Conservation (phyloP, 495 filamentous ascomycete genomes). For the Hypoxylon fragiforme region DNA sequence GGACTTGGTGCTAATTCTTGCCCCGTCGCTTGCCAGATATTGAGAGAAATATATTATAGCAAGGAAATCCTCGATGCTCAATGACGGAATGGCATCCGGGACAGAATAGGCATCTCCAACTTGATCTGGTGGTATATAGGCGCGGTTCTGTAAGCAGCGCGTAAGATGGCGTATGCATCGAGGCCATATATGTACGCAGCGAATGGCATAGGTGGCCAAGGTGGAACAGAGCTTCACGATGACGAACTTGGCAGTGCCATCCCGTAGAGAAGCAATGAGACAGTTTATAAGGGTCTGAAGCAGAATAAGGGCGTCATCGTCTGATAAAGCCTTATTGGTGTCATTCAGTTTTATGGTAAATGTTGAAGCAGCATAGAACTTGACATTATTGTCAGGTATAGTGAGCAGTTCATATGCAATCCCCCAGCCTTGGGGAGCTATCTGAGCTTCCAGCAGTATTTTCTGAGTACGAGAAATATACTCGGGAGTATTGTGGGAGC, state of each 20-base stretch:
- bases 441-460: slow-evolving; percentile 74
- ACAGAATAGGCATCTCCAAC: slow-evolving; percentile 55
- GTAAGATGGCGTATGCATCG: slow-evolving; percentile 70
- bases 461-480: slow-evolving; percentile 71
- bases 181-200: slow-evolving; percentile 68
- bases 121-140: slow-evolving; percentile 50
- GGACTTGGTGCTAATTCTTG: slow-evolving; percentile 63
- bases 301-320: slow-evolving; percentile 63
- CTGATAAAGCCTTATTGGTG: slow-evolving; percentile 46
- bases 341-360: slow-evolving; percentile 89
- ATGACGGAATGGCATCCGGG: slow-evolving; percentile 54
- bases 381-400: slow-evolving; percentile 67
- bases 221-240: slow-evolving; percentile 82
- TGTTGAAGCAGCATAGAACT: slow-evolving; percentile 93
- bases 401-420: slow-evolving; percentile 74
- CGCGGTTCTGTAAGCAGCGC: slow-evolving; percentile 60
- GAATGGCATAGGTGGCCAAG: slow-evolving; percentile 76
- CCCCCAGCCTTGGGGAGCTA: slow-evolving; percentile 79
- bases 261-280: slow-evolving; percentile 61
- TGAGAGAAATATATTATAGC: slow-evolving; percentile 72
- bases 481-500: slow-evolving; percentile 59
- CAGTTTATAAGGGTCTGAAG: slow-evolving; percentile 72
- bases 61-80: slow-evolving; percentile 59
- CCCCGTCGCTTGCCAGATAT: slow-evolving; percentile 74
- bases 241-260: slow-evolving; percentile 65